A percentile compares a stretch with the other conserved stretches of the same genome.
Evolutionary conservation across 257 asterid species (phyloP).

Genomic region (Solanum clarkiae): DNA sequence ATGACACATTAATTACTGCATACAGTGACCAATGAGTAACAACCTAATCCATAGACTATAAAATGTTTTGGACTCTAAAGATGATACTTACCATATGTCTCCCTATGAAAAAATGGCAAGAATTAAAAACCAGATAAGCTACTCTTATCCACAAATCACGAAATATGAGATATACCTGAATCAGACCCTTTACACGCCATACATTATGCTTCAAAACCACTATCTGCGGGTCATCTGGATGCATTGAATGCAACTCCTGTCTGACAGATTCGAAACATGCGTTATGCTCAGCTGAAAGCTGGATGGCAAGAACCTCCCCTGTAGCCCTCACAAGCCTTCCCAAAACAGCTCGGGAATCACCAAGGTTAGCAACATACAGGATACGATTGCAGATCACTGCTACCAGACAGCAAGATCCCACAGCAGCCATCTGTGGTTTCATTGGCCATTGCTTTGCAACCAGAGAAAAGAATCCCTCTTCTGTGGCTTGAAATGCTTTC

Average conservation of each 20-base stretch:
- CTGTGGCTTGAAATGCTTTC: conserved; percentile 42
- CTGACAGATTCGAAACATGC: conserved; percentile 34
- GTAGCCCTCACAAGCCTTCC: conserved; percentile 34
- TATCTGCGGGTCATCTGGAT: conserved; percentile 35
- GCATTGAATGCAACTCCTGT: conserved; percentile 41
- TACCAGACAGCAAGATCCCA: conserved; percentile 42
- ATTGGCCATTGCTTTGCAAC: conserved; percentile 34
- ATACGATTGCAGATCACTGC: conserved; percentile 23
- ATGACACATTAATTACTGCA: neutral
- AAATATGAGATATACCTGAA: conserved; percentile 20
- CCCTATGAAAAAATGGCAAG: neutral
- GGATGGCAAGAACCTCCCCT: conserved; percentile 36
- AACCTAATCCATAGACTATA: neutral
- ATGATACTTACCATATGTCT: neutral
- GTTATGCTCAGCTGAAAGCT: conserved; percentile 36
- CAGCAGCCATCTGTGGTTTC: conserved; percentile 39
- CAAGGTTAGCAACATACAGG: conserved; percentile 32
- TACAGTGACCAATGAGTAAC: neutral
- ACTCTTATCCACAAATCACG: neutral
- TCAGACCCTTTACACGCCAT: conserved; percentile 47
- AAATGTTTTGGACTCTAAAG: neutral
- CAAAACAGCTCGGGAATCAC: conserved; percentile 41
- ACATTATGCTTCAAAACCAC: conserved; percentile 37
- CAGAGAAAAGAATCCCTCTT: conserved; percentile 33
- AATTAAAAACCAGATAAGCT: neutral